Percentiles rank a stretch among this genome's conserved stretches.
These are phyloP conservation scores for Cladosporium oxysporum DNA, from an alignment of 2,329 filamentous ascomycete genomes.

Conservation along the genomic window DNA sequence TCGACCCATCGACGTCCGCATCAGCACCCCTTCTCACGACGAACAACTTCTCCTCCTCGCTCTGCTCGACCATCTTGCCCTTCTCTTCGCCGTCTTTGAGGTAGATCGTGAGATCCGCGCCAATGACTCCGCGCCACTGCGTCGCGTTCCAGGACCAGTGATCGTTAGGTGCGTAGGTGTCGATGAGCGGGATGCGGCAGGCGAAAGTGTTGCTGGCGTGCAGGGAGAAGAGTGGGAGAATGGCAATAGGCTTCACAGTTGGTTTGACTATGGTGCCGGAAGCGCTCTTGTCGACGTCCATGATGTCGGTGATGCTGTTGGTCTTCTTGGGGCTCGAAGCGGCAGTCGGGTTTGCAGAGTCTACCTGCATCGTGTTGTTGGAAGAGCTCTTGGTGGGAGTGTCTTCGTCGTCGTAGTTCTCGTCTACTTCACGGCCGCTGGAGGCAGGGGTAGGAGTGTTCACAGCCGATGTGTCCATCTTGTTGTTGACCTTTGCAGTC, in stretches of 20 bases:
- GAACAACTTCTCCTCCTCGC: slow-evolving; percentile 45
- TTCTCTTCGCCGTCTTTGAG: slow-evolving; percentile 48
- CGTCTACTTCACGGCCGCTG: slow-evolving; percentile 26
- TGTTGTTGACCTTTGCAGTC: slow-evolving; percentile 21
- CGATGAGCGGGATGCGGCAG: slow-evolving; percentile 69
- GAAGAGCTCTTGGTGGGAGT: slow-evolving; percentile 3
- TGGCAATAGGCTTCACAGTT: slow-evolving; percentile 63
- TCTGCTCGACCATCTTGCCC: slow-evolving; percentile 39
- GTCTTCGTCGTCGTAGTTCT: slow-evolving; percentile 28
- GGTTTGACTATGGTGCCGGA: slow-evolving; percentile 1
- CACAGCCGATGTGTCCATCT: not conserved
- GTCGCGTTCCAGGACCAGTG: slow-evolving; percentile 98
- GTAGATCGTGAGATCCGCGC: slow-evolving; percentile 77
- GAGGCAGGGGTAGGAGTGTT: not conserved
- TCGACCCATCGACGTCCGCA: slow-evolving; percentile 45
- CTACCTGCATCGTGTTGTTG: not conserved
- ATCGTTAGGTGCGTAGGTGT: slow-evolving; percentile 77
- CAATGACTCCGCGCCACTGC: slow-evolving; percentile 83
- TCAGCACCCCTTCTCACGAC: slow-evolving; percentile 42
- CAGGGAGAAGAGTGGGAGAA: slow-evolving; percentile 79
- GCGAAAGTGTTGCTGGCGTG: slow-evolving; percentile 76
- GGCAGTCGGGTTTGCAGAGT: slow-evolving; percentile 32
- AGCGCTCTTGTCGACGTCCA: slow-evolving; percentile 67
- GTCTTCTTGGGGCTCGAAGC: slow-evolving; percentile 70
- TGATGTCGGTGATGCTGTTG: slow-evolving; percentile 75